These are phyloP conservation scores for Crithidia bombi DNA, from an alignment of 208 protist genomes.

Conservation along the genomic window DNA sequence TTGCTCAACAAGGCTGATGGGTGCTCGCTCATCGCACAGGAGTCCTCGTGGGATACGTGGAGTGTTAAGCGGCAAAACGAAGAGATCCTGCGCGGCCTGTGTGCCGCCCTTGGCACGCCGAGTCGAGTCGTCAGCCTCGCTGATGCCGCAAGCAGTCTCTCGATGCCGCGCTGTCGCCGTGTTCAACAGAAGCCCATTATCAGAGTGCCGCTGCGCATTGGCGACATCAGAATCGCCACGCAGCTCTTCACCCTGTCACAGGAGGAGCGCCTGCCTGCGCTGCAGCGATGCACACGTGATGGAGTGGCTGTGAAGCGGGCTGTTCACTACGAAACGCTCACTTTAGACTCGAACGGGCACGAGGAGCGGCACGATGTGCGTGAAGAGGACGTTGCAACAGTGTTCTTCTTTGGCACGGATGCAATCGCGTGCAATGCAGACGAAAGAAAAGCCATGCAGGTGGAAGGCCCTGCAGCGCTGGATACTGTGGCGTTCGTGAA, in stretches of 20 bases:
- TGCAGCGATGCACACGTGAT: conserved; percentile 53
- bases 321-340: conserved; percentile 28
- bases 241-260: conserved; percentile 75
- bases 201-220: conserved; percentile 63
- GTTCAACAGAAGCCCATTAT: conserved; percentile 50
- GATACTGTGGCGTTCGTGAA: conserved; percentile 82
- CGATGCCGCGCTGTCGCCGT: conserved; percentile 33
- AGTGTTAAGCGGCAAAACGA: conserved; percentile 66
- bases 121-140: conserved; percentile 53
- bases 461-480: conserved; percentile 54
- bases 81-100: conserved; percentile 61
- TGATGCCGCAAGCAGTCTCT: conserved; percentile 46
- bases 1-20: neutral
- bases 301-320: conserved; percentile 48
- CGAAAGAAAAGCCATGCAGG: conserved; percentile 69
- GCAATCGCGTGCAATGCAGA: conserved; percentile 81
- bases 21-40: neutral
- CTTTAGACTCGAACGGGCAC: neutral
- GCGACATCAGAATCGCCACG: conserved; percentile 70
- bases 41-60: conserved; percentile 17
- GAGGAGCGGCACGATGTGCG: conserved; percentile 7
- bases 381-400: conserved; percentile 47
- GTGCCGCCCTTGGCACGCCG: conserved; percentile 27
- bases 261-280: conserved; percentile 54
- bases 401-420: conserved; percentile 81